Conservation (phyloP, 73 alveolate species). For the Symbiodinium pilosum region DNA sequence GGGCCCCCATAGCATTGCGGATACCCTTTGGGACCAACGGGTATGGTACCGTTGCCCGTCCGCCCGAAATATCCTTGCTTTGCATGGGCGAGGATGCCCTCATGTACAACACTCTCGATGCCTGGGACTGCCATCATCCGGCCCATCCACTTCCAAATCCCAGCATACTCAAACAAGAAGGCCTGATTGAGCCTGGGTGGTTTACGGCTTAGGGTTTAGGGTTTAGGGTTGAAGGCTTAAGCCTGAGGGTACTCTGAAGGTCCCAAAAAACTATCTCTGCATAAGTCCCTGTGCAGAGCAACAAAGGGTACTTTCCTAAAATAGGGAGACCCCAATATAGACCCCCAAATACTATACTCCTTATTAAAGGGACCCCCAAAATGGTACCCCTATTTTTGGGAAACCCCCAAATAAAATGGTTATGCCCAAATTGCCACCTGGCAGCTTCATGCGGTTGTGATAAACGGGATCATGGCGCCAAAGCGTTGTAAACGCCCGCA, state of each 20-base stretch:
- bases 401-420: no score
- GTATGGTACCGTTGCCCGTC: slow-evolving; percentile 54
- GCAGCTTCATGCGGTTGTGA: slow-evolving; percentile 74
- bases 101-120: slow-evolving; percentile 41
- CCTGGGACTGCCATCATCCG: slow-evolving; percentile 57
- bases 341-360: no score
- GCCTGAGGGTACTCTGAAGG: no score
- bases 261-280: no score
- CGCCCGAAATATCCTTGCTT: slow-evolving; percentile 84
- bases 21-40: slow-evolving; percentile 61
- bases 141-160: slow-evolving; percentile 61
- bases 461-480: slow-evolving; percentile 80
- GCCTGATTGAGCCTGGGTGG: slow-evolving; percentile 84
- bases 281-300: no score
- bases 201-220: no score
- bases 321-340: no score
- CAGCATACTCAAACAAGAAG: slow-evolving; percentile 30
- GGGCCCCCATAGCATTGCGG: slow-evolving; percentile 39
- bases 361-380: no score
- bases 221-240: no score
- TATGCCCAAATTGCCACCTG: no score
- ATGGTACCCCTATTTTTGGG: no score
- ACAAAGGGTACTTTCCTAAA: no score
- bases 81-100: slow-evolving; percentile 43
- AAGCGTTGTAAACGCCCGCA: slow-evolving; percentile 64